Evolutionary conservation across 2,329 filamentous ascomycete species (phyloP), one percentile per base, ranked within the genome.

Genomic region (Ramichloridium luteum): DNA sequence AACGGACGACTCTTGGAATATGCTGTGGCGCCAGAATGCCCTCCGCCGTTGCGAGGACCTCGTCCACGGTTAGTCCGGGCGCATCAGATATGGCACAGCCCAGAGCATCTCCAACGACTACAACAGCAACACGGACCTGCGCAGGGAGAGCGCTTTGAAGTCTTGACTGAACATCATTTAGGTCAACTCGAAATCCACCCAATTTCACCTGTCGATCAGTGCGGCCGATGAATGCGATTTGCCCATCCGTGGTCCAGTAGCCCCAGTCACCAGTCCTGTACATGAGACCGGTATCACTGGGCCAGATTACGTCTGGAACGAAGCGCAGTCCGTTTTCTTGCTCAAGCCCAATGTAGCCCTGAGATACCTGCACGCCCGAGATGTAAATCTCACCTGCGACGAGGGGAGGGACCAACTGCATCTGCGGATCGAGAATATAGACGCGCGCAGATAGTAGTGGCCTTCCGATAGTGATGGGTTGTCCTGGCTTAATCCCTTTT

Each of bases 181-280:
- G 13, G 10, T 32, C 30, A 5, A 32, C 12, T 4, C 30, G 30
- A 13, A 32, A 32, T 1, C 30, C 30, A 16, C 22, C 30, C 2
- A 32, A 12, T 16, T 32, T 32, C 4, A 32, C 16, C 30, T 32
- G 30, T 16, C 30, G 12, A 13, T 32, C 30, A 13, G 20, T 32
- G 3, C 30, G 12, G 6, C 30, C 30, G 2, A 32, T 28, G 23
- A 32, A 32, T 4, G 30, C 30, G n/a, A 32, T 26, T 17, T 32
- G 5, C 5, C 30, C 23, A 12, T 32, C 30, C 4, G 28, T 20
- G 6, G 23, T 32, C 30, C 30, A 32, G 30, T 28, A 32, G 5
- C 30, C 30, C 30, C 30, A 32, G 15, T 32, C 30, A 6, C 30
- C 30, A 5, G 30, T 32, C 12, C 30, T n/a, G 11, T 32, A 32